A percentile compares a stretch with the other conserved stretches of the same genome.
These are phyloP conservation scores for Paralagenidium karlingii DNA, from an alignment of 352 stramenopile species.

Conservation along the genomic window DNA sequence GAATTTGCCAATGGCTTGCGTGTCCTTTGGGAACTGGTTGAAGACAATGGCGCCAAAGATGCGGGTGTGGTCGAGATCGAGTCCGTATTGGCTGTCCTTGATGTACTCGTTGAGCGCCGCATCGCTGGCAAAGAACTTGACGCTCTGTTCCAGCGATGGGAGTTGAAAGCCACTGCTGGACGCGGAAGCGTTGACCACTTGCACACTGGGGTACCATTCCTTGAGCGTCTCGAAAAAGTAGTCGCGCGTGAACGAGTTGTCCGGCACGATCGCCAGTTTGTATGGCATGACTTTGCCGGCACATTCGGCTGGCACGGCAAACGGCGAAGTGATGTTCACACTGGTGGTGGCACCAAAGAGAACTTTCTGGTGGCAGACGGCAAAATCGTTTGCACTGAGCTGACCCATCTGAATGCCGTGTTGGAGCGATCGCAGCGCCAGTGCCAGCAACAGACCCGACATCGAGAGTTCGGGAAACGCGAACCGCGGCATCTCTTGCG, in stretches of 20 bases:
- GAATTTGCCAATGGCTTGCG: constrained; percentile 6
- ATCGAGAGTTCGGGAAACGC: constrained; percentile 1
- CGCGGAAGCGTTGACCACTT: constrained; percentile 1
- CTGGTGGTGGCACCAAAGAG: background rate
- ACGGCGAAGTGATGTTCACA: constrained; percentile 7
- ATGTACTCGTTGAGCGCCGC: constrained; percentile 18
- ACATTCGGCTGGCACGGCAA: constrained; percentile 10
- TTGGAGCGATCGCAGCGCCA: background rate
- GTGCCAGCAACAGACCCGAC: constrained; percentile 1
- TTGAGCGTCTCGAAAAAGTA: constrained; percentile 25
- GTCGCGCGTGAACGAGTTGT: constrained; percentile 22
- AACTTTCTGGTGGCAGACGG: background rate
- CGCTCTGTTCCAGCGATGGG: constrained; percentile 24
- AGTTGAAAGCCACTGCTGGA: constrained; percentile 9
- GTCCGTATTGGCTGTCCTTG: constrained; percentile 18
- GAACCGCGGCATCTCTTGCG: background rate
- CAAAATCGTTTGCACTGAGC: background rate
- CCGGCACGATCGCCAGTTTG: constrained; percentile 20
- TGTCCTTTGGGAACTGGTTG: constrained; percentile 11
- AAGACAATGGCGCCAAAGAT: constrained; percentile 40
- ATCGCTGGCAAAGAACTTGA: constrained; percentile 16
- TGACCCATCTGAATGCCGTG: background rate
- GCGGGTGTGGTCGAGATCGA: constrained; percentile 5
- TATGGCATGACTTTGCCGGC: constrained; percentile 8
- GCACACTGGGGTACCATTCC: constrained; percentile 19